Percentiles rank a stretch among this genome's conserved stretches.
Evolutionary conservation across 768 basidiomycete genomes (phyloP).

Genomic region (Mycena capillaripes): DNA sequence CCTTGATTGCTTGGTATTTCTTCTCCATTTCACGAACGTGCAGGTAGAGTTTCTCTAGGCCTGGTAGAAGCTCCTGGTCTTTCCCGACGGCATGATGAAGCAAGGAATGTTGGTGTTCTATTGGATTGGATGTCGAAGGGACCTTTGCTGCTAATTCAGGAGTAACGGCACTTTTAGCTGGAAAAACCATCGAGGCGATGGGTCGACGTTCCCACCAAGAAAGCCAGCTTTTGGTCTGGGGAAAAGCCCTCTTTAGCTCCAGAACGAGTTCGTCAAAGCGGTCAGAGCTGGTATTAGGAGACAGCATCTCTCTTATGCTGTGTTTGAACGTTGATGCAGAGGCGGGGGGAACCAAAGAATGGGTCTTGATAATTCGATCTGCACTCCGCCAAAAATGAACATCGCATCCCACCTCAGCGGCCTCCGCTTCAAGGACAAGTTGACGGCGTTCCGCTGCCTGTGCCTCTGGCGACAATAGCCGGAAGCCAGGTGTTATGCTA

Average conservation of each 20-base stretch:
- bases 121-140: constrained; percentile 39
- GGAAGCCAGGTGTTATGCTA: constrained; percentile 17
- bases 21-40: constrained; percentile 36
- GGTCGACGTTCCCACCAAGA: constrained; percentile 41
- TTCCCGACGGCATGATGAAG: constrained; percentile 40
- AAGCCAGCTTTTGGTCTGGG: constrained; percentile 33
- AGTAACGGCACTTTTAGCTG: constrained; percentile 31
- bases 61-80: constrained; percentile 38
- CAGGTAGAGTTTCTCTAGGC: constrained; percentile 32
- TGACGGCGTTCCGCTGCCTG: constrained; percentile 4
- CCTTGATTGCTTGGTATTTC: constrained; percentile 36
- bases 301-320: constrained; percentile 21
- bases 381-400: constrained; percentile 39
- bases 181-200: constrained; percentile 43
- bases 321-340: constrained; percentile 7
- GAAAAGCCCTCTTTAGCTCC: not conserved
- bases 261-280: not conserved
- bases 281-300: not conserved
- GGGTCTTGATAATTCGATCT: constrained; percentile 24
- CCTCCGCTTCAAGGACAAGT: constrained; percentile 26
- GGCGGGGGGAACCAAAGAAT: constrained; percentile 21
- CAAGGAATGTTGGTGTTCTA: constrained; percentile 42
- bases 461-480: not conserved
- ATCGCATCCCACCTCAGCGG: constrained; percentile 37
- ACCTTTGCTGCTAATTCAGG: constrained; percentile 29